A percentile compares a stretch with the other conserved stretches of the same genome.
phyloP scores from a whole-genome alignment of 2,329 filamentous ascomycete genomes.

The Cercospora janseana region DNA sequence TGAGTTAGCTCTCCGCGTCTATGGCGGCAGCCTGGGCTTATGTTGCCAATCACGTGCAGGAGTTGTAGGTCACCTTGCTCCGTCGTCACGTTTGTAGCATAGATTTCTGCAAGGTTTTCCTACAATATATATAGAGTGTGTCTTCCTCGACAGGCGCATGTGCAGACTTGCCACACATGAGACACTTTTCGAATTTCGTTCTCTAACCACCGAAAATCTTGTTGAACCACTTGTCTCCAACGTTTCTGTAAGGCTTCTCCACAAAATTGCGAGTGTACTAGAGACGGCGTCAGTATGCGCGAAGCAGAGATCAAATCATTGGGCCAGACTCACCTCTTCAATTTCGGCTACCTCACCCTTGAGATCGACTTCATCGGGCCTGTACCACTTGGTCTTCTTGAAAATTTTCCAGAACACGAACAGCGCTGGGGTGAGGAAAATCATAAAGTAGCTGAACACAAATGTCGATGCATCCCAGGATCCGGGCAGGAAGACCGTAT shows the following conservation, averaged over 20 bases:
- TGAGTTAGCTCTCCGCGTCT: too few relatives aligned
- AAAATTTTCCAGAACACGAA: slow-evolving; percentile 70
- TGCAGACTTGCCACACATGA: neutral
- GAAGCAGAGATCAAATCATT: slow-evolving; percentile 13
- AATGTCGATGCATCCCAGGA: slow-evolving; percentile 67
- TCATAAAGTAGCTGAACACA: slow-evolving; percentile 71
- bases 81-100: too few relatives aligned
- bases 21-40: too few relatives aligned
- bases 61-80: neutral
- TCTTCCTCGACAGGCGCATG: too few relatives aligned
- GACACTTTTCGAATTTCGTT: neutral
- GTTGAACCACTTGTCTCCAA: slow-evolving; percentile 45
- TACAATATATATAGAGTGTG: neutral
- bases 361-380: slow-evolving; percentile 62
- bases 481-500: slow-evolving; percentile 68
- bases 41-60: too few relatives aligned
- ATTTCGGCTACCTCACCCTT: slow-evolving; percentile 62
- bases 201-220: slow-evolving; percentile 43
- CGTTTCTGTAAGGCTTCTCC: slow-evolving; percentile 33
- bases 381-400: slow-evolving; percentile 59
- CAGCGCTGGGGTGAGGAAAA: slow-evolving; percentile 66
- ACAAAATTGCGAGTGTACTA: slow-evolving; percentile 28
- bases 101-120: too few relatives aligned
- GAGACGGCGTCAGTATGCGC: neutral
- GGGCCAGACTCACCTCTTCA: slow-evolving; percentile 48